Base-by-base conservation (phyloP, 345 rosid genomes). In the Barbarea vulgaris region DNA sequence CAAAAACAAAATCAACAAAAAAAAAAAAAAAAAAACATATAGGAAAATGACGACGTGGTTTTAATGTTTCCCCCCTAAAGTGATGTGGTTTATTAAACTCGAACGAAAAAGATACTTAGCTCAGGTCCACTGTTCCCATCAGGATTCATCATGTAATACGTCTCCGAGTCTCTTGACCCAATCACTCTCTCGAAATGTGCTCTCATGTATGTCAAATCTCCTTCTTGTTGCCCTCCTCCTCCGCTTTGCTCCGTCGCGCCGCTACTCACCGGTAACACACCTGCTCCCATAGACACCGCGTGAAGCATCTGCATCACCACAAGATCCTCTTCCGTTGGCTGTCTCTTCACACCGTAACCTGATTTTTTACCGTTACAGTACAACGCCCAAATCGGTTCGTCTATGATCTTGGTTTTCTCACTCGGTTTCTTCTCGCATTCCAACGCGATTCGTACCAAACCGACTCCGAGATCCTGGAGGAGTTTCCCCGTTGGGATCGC, bases 111-210 rank as follows among this genome's bases (percentile, higher is more conserved):
- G 14, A 79, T 79, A 74, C 82, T 79, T 7, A 79, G 72, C 51
- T 93, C 97, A 34, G 97, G 93, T 13, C 93, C 91, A 28, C 54
- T 81, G 47, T 88, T 93, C 1, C 89, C 93, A 30, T 89, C 94
- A 0, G 93, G 97, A 47, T 84, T 88, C 89, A 83, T 68, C 96
- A 93, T 91, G 68, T 93, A 88, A 73, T 86, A 91, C 1, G 97
- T 93, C 70, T 93, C 96, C 0, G 98, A 93, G 64, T 93, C 98
- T 79, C 71, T 87, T 1, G 97, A 93, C 34, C 93, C 91, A 5
- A 85, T 67, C 36, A 92, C 92, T 13, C 96, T 83, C 75, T 93
- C 96, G 55, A 91, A 93, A 78, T 87, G 77, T 25, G 96, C 88
- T 10, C 97, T 81, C 94, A 91, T 88, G 67, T 89, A 93, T 0